Evolutionary conservation across 345 rosid species (phyloP).

Genomic region (Litchi chinensis): DNA sequence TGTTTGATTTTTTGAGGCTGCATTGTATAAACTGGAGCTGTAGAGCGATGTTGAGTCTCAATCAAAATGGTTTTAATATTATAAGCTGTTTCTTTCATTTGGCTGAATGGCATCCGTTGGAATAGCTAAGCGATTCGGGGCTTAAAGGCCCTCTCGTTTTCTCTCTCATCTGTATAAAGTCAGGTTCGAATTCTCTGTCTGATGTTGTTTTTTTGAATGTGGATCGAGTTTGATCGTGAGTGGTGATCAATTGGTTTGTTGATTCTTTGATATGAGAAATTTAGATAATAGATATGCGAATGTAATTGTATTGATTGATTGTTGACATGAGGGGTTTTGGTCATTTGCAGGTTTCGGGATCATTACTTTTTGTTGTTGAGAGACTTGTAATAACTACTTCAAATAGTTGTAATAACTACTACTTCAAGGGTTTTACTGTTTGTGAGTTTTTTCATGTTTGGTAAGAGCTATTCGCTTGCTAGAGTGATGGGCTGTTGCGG

Average conservation of each 20-base stretch:
- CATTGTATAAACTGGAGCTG: slow-evolving; percentile 40
- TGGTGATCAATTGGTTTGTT: neutral
- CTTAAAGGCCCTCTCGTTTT: slow-evolving; percentile 40
- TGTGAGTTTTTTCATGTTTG: slow-evolving; percentile 46
- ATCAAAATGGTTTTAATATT: slow-evolving; percentile 40
- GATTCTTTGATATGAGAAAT: neutral
- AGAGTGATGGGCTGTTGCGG: slow-evolving; percentile 86
- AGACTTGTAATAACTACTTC: slow-evolving; percentile 28
- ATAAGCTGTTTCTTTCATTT: slow-evolving; percentile 59
- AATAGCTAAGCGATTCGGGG: slow-evolving; percentile 56
- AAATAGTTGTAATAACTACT: slow-evolving; percentile 11
- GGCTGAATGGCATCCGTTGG: slow-evolving; percentile 95
- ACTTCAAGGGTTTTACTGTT: slow-evolving; percentile 20
- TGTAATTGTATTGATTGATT: neutral
- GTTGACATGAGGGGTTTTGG: slow-evolving; percentile 17
- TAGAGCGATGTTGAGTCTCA: slow-evolving; percentile 60
- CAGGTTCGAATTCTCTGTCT: slow-evolving; percentile 28
- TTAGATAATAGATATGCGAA: neutral
- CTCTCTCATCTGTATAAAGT: slow-evolving; percentile 7
- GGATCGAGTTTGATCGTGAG: neutral
- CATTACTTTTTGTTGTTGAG: slow-evolving; percentile 23
- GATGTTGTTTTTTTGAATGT: neutral
- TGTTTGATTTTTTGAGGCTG: slow-evolving; percentile 8
- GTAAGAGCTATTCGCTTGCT: slow-evolving; percentile 54
- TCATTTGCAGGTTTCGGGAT: slow-evolving; percentile 37